A percentile compares a stretch with the other conserved stretches of the same genome.
Evolutionary conservation across 2,329 filamentous ascomycete species (phyloP).

Genomic region (Biscogniauxia sp.): DNA sequence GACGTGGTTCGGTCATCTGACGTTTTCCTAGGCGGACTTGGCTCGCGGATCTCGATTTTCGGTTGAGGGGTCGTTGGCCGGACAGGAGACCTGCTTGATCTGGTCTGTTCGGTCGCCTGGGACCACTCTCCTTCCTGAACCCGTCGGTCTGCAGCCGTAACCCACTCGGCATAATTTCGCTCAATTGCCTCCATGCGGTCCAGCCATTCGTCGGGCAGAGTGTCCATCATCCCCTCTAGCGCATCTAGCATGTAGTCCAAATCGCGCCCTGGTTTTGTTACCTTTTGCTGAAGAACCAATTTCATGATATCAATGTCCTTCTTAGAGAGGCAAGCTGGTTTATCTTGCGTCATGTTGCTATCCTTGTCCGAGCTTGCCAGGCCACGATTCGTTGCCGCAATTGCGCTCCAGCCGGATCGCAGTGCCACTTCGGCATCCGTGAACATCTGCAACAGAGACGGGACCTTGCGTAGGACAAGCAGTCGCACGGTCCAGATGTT

Average conservation of each 20-base stretch:
- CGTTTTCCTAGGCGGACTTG: conserved; percentile 24
- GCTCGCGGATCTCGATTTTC: conserved; percentile 28
- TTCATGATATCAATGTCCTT: conserved; percentile 59
- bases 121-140: conserved; percentile 66
- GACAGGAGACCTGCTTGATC: background rate
- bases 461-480: conserved; percentile 69
- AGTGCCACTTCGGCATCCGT: conserved; percentile 65
- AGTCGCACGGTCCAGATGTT: conserved; percentile 77
- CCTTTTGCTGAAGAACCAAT: conserved; percentile 62
- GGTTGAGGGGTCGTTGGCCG: conserved; percentile 22
- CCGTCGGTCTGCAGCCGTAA: conserved; percentile 70
- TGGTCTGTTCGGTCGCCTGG: conserved; percentile 9
- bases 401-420: conserved; percentile 63
- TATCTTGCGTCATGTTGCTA: conserved; percentile 12
- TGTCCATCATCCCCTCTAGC: conserved; percentile 80
- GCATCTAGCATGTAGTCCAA: conserved; percentile 85
- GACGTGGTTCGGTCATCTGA: conserved; percentile 14
- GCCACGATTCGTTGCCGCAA: conserved; percentile 37
- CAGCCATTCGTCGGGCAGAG: conserved; percentile 82
- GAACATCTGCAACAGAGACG: conserved; percentile 64
- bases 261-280: conserved; percentile 66
- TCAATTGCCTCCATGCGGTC: conserved; percentile 82
- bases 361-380: conserved; percentile 7
- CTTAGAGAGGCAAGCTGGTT: conserved; percentile 34
- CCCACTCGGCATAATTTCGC: conserved; percentile 75